Conservation (phyloP, 768 basidiomycete species). For the Hebeloma cylindrosporum region DNA sequence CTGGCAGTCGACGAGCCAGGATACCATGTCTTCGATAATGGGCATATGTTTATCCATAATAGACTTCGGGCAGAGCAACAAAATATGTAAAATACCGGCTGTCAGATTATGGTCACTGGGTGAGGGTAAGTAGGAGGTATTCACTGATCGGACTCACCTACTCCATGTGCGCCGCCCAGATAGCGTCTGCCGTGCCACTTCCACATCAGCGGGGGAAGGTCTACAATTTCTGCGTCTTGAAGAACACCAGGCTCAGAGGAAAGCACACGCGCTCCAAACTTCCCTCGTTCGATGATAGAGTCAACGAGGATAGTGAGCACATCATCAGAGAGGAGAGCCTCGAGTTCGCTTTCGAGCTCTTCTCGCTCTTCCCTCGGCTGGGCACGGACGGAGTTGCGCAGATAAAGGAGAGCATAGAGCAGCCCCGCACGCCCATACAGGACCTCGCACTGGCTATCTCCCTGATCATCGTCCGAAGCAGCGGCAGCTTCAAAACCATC, state of each 20-base stretch:
- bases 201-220: conserved; percentile 55
- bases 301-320: conserved; percentile 38
- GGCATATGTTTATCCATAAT: conserved; percentile 38
- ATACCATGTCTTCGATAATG: conserved; percentile 42
- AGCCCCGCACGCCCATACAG: conserved; percentile 61
- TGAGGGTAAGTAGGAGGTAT: neutral
- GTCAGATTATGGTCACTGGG: neutral
- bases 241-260: conserved; percentile 24
- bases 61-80: conserved; percentile 42
- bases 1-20: conserved; percentile 49
- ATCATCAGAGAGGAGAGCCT: conserved; percentile 33
- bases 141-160: conserved; percentile 43
- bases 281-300: conserved; percentile 47
- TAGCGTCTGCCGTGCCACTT: conserved; percentile 57
- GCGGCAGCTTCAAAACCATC: too few relatives aligned
- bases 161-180: conserved; percentile 59
- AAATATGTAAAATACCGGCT: conserved; percentile 56
- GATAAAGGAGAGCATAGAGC: conserved; percentile 49
- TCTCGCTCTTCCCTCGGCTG: conserved; percentile 13
- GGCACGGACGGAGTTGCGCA: conserved; percentile 31
- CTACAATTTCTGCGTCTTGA: conserved; percentile 20
- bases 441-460: conserved; percentile 56
- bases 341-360: conserved; percentile 18
- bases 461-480: conserved; percentile 24
- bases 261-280: conserved; percentile 37